Percentiles rank a stretch among this genome's conserved stretches.
phyloP scores from a whole-genome alignment of 129 eudicot genomes.

The Erigeron canadensis region DNA sequence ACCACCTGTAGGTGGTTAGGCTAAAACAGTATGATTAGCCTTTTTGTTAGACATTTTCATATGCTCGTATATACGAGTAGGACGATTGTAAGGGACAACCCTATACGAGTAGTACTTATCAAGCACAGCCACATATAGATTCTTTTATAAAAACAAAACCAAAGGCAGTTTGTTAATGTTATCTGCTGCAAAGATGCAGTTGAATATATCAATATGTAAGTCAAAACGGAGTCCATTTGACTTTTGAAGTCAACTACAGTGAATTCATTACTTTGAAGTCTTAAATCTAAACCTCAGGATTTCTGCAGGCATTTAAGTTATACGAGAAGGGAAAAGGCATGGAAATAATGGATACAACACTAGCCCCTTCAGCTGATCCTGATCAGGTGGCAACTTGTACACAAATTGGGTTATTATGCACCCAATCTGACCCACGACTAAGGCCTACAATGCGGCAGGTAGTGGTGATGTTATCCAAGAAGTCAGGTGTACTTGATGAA shows the following conservation, averaged over 20 bases:
- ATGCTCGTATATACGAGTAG: too few species aligned
- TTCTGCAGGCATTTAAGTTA: conserved; percentile 65
- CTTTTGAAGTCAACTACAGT: conserved; percentile 11
- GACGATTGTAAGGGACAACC: too few species aligned
- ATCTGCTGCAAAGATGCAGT: not conserved
- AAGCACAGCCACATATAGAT: not conserved
- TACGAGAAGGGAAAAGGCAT: conserved; percentile 53
- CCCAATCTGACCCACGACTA: conserved; percentile 66
- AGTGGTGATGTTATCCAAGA: conserved; percentile 63
- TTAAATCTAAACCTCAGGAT: not conserved
- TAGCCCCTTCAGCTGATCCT: conserved; percentile 50
- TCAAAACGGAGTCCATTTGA: not conserved
- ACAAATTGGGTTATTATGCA: conserved; percentile 69
- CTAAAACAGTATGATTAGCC: too few species aligned
- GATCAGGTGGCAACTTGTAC: conserved; percentile 64
- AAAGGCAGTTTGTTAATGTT: not conserved
- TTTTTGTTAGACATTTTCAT: too few species aligned
- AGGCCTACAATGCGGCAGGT: conserved; percentile 82
- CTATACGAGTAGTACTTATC: too few species aligned
- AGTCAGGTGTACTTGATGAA: conserved; percentile 53
- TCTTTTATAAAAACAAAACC: not conserved
- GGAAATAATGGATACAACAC: conserved; percentile 62
- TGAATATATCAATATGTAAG: not conserved
- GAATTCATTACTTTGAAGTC: not conserved
- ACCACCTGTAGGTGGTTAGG: too few species aligned